A percentile compares a stretch with the other conserved stretches of the same genome.
Evolutionary conservation across 2,329 filamentous ascomycete species (phyloP).

Genomic region (Trichoderma sp.): DNA sequence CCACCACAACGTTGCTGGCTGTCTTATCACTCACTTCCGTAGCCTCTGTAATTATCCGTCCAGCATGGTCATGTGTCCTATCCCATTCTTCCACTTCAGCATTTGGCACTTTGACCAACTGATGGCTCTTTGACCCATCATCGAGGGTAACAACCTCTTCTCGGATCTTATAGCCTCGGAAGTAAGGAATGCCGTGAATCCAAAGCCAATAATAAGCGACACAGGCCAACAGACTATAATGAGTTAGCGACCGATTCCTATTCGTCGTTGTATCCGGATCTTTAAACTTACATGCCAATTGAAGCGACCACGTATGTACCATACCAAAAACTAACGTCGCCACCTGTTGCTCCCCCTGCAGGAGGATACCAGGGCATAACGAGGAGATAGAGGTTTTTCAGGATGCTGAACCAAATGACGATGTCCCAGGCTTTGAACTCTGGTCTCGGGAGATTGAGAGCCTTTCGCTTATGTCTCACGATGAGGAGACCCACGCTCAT

Average conservation of each 20-base stretch:
- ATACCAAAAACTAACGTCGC: slow-evolving; percentile 72
- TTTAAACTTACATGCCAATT: slow-evolving; percentile 56
- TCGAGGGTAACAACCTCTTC: slow-evolving; percentile 53
- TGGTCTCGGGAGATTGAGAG: slow-evolving; percentile 45
- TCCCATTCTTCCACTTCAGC: slow-evolving; percentile 56
- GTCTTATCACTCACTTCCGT: background rate
- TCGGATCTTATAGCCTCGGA: slow-evolving; percentile 53
- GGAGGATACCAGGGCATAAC: slow-evolving; percentile 73
- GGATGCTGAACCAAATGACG: slow-evolving; percentile 57
- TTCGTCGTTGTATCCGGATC: background rate
- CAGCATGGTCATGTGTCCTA: slow-evolving; percentile 25
- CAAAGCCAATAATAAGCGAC: slow-evolving; percentile 58
- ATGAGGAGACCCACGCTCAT: slow-evolving; percentile 58
- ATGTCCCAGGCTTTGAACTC: slow-evolving; percentile 60
- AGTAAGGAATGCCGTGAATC: slow-evolving; percentile 55
- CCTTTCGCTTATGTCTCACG: slow-evolving; percentile 53
- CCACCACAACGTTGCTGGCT: background rate
- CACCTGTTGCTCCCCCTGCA: slow-evolving; percentile 54
- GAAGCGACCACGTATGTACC: slow-evolving; percentile 66
- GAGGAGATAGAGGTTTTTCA: slow-evolving; percentile 60
- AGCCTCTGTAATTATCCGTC: slow-evolving; percentile 6
- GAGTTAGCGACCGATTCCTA: background rate
- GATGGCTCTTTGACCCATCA: slow-evolving; percentile 43
- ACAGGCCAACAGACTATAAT: slow-evolving; percentile 48
- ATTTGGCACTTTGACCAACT: slow-evolving; percentile 53